Evolutionary conservation across 371 early-diverging fungal species (phyloP).

Genomic region (Mucor plumbeus): DNA sequence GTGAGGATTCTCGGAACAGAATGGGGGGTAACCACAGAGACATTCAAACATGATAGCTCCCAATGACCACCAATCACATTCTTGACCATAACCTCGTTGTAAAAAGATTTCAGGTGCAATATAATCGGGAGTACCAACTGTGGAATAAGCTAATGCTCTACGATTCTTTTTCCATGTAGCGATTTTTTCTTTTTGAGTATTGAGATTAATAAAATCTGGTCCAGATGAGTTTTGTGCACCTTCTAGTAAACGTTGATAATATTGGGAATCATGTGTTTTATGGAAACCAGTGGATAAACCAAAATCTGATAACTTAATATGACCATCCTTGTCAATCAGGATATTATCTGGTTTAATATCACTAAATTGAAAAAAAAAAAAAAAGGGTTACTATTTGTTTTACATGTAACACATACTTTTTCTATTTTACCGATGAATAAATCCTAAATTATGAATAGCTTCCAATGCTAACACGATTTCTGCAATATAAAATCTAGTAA

Average conservation of each 20-base stretch:
- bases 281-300: slow-evolving; percentile 99
- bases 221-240: slow-evolving; percentile 59
- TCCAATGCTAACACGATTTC: slow-evolving; percentile 96
- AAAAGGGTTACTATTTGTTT: slow-evolving; percentile 7
- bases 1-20: slow-evolving; percentile 93
- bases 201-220: slow-evolving; percentile 83
- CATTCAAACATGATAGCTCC: slow-evolving; percentile 99
- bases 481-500: slow-evolving; percentile 98
- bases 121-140: slow-evolving; percentile 98
- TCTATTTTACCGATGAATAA: slow-evolving; percentile 88
- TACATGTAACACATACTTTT: background rate
- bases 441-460: slow-evolving; percentile 94
- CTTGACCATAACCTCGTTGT: slow-evolving; percentile 94
- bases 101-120: slow-evolving; percentile 97
- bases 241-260: slow-evolving; percentile 81
- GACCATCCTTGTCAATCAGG: slow-evolving; percentile 83
- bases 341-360: slow-evolving; percentile 93
- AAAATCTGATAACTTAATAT: slow-evolving; percentile 95
- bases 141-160: slow-evolving; percentile 87
- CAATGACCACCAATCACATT: slow-evolving; percentile 99
- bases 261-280: slow-evolving; percentile 96
- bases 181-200: slow-evolving; percentile 76
- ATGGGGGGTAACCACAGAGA: slow-evolving; percentile 96
- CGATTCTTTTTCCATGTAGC: slow-evolving; percentile 98
- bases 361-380: slow-evolving; percentile 37